Percentiles rank a stretch among this genome's conserved stretches.
Evolutionary conservation across 163 green algal species (phyloP).

Genomic region (Coccomyxa subellipsoidea): DNA sequence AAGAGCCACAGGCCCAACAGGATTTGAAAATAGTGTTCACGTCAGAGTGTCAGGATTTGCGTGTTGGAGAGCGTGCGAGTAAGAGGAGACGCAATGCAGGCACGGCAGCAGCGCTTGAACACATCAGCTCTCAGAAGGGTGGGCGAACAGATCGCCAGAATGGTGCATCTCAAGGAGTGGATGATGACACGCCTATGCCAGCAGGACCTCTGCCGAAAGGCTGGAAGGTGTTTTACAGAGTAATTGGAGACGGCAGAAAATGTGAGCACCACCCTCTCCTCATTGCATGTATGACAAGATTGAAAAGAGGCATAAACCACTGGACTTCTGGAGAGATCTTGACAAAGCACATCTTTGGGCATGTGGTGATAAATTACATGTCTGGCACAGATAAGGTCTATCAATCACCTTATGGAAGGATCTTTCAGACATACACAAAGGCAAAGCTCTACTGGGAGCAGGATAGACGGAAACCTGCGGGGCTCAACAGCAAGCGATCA

Average conservation of each 20-base stretch:
- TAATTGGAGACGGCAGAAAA: background rate
- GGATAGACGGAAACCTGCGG: background rate
- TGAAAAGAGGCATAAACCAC: too few relatives aligned
- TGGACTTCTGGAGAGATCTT: too few relatives aligned
- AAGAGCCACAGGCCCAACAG: background rate
- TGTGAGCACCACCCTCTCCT: too few relatives aligned
- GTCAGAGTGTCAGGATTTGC: background rate
- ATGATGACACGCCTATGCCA: background rate
- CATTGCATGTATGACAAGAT: too few relatives aligned
- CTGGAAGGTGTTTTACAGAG: background rate
- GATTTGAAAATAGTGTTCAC: background rate
- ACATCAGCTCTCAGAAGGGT: background rate
- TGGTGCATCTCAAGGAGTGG: background rate
- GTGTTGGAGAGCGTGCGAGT: background rate
- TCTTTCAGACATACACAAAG: background rate
- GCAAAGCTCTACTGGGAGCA: background rate
- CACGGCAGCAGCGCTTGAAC: background rate
- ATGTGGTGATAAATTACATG: too few relatives aligned
- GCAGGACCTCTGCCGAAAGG: background rate
- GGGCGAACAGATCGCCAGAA: background rate
- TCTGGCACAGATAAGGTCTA: background rate
- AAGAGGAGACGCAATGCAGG: background rate
- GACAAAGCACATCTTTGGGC: too few relatives aligned
- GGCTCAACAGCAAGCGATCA: background rate
- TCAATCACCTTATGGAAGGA: background rate